These are phyloP conservation scores for Podila epicladia DNA, from an alignment of 192 early-diverging fungal species.

Conservation along the genomic window DNA sequence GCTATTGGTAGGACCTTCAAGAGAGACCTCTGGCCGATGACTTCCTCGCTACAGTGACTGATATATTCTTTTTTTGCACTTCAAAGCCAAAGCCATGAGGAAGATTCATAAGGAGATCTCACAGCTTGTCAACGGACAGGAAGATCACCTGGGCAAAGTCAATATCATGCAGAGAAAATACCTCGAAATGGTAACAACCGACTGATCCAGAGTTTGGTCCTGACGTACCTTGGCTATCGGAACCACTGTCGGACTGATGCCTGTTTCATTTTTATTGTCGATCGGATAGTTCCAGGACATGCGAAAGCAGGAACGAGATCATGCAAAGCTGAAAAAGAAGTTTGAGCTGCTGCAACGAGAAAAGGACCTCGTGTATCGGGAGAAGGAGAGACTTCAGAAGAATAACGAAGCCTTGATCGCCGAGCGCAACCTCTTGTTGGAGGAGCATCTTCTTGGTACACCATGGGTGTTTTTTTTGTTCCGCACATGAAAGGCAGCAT, in stretches of 20 bases:
- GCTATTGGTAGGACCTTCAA: conserved; percentile 54
- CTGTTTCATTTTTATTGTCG: background rate
- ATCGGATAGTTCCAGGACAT: conserved; percentile 63
- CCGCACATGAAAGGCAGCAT: no score
- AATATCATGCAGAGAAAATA: conserved; percentile 63
- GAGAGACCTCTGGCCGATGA: background rate
- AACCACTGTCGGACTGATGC: background rate
- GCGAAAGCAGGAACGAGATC: conserved; percentile 66
- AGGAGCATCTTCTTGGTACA: conserved; percentile 8
- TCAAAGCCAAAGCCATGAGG: conserved; percentile 65
- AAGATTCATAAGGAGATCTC: conserved; percentile 66
- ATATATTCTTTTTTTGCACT: background rate
- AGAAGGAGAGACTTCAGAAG: conserved; percentile 20
- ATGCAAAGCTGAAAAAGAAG: conserved; percentile 55
- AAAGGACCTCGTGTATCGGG: conserved; percentile 52
- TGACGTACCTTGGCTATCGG: no score
- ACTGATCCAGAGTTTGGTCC: background rate
- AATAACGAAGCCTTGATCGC: conserved; percentile 7
- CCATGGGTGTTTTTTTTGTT: background rate
- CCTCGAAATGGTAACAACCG: conserved; percentile 64
- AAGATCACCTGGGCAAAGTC: conserved; percentile 56
- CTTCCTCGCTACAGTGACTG: background rate
- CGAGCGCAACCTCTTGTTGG: conserved; percentile 2
- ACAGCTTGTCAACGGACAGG: conserved; percentile 57
- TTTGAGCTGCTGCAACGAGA: conserved; percentile 61